Evolutionary conservation across 2,329 filamentous ascomycete species (phyloP).

Genomic region (Aaosphaeria pasadenensis): DNA sequence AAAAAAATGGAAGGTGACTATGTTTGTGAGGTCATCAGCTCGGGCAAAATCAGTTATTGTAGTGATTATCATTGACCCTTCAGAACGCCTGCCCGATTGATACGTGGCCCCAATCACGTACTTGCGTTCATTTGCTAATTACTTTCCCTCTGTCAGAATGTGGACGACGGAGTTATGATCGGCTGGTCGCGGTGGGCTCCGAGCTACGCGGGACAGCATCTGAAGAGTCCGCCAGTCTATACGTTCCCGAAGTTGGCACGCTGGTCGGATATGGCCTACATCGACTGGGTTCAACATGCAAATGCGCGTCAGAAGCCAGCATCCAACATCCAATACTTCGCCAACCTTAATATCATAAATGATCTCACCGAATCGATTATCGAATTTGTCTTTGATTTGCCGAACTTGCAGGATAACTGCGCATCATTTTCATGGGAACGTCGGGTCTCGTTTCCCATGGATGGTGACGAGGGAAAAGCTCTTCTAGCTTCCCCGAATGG

Average conservation of each 20-base stretch:
- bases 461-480: constrained; percentile 1
- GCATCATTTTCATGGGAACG: neutral
- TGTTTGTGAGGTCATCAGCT: neutral
- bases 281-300: neutral
- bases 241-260: constrained; percentile 3
- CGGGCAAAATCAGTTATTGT: neutral
- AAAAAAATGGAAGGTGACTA: too few relatives aligned
- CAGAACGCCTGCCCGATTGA: neutral
- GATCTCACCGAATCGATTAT: neutral
- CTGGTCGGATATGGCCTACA: constrained; percentile 5
- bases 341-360: neutral
- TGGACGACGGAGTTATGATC: constrained; percentile 2
- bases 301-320: neutral
- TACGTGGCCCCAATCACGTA: neutral
- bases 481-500: constrained; percentile 2
- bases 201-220: neutral
- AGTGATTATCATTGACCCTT: neutral
- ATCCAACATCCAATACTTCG: constrained; percentile 3
- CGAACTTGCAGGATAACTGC: neutral
- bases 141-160: neutral
- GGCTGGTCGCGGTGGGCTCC: constrained; percentile 2
- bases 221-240: constrained; percentile 1
- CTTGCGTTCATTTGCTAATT: neutral
- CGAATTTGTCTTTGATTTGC: neutral
- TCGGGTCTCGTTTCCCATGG: neutral